These are phyloP conservation scores for Nothopassalora personata DNA, from an alignment of 2,329 filamentous ascomycete genomes.

Conservation along the genomic window DNA sequence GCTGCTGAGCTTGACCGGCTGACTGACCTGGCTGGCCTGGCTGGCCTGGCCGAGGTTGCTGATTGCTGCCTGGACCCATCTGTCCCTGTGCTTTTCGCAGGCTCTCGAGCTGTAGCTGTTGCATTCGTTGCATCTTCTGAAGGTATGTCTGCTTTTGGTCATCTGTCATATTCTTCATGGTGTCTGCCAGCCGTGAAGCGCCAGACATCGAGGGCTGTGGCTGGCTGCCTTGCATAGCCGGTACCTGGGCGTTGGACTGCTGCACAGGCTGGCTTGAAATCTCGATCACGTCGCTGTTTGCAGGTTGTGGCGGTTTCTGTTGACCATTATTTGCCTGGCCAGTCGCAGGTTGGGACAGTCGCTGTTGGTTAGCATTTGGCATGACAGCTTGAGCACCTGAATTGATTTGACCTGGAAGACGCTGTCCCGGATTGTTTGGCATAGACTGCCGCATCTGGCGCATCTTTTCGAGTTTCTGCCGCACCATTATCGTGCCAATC, in stretches of 20 bases:
- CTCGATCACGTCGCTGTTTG: slow-evolving; percentile 41
- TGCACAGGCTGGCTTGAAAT: slow-evolving; percentile 27
- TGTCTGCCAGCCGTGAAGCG: slow-evolving; percentile 13
- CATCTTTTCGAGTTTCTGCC: slow-evolving; percentile 16
- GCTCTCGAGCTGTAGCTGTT: slow-evolving; percentile 21
- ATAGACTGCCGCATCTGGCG: slow-evolving; percentile 30
- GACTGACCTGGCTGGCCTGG: not conserved
- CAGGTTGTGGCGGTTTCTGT: slow-evolving; percentile 21
- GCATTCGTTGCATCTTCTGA: slow-evolving; percentile 14
- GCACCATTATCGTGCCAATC: slow-evolving; percentile 32
- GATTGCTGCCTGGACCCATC: slow-evolving; percentile 3
- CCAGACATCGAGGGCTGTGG: slow-evolving; percentile 10
- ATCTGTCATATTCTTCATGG: slow-evolving; percentile 24
- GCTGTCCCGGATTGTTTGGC: slow-evolving; percentile 29
- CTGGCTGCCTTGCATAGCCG: slow-evolving; percentile 19
- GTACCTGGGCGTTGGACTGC: slow-evolving; percentile 30
- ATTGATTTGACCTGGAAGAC: slow-evolving; percentile 18
- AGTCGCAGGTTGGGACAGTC: slow-evolving; percentile 10
- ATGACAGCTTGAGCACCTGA: not conserved
- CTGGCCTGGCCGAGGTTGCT: not conserved
- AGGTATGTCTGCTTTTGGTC: slow-evolving; percentile 17
- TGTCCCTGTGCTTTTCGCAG: slow-evolving; percentile 26
- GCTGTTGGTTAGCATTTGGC: slow-evolving; percentile 12
- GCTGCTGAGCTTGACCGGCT: not conserved
- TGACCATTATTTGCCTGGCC: slow-evolving; percentile 24